These are phyloP conservation scores for Hemisphaericaspora xylanilytica DNA, from an alignment of 1,139 yeast species.

Conservation along the genomic window DNA sequence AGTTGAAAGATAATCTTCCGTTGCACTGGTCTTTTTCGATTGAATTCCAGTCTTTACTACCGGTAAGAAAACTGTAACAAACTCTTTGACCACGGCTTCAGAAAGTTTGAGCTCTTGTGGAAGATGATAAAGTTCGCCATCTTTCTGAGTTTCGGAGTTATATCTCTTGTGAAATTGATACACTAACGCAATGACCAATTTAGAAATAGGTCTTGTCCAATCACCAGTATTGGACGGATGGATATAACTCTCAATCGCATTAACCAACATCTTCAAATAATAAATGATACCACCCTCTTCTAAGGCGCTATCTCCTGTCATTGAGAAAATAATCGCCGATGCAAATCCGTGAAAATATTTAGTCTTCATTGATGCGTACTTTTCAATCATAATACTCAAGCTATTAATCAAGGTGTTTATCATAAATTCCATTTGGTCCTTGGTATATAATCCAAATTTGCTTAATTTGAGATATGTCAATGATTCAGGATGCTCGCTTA, in stretches of 20 bases:
- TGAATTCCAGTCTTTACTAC: constrained; percentile 73
- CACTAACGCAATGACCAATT: constrained; percentile 55
- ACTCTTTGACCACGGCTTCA: constrained; percentile 39
- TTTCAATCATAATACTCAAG: constrained; percentile 43
- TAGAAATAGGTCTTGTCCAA: constrained; percentile 76
- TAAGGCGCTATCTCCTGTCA: constrained; percentile 49
- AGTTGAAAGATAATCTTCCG: constrained; percentile 59
- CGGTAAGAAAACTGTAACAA: constrained; percentile 58
- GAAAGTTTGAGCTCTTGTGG: constrained; percentile 48
- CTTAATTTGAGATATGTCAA: constrained; percentile 19
- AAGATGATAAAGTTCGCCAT: constrained; percentile 42
- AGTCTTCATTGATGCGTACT: constrained; percentile 38
- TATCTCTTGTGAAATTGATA: constrained; percentile 59
- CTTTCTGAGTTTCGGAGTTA: constrained; percentile 43
- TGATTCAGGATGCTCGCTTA: constrained; percentile 25
- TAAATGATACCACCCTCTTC: constrained; percentile 50
- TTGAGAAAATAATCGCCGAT: constrained; percentile 61
- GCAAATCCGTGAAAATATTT: constrained; percentile 60
- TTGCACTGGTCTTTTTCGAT: constrained; percentile 60
- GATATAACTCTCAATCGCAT: constrained; percentile 77
- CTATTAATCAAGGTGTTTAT: constrained; percentile 58
- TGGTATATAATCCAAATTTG: constrained; percentile 59
- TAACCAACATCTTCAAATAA: constrained; percentile 53
- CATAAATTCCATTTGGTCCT: constrained; percentile 56
- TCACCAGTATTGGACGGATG: constrained; percentile 90